Percentiles rank a stretch among this genome's conserved stretches.
These are phyloP conservation scores for Gryganskiella cystojenkinii DNA, from an alignment of 192 early-diverging fungal species.

Conservation along the genomic window DNA sequence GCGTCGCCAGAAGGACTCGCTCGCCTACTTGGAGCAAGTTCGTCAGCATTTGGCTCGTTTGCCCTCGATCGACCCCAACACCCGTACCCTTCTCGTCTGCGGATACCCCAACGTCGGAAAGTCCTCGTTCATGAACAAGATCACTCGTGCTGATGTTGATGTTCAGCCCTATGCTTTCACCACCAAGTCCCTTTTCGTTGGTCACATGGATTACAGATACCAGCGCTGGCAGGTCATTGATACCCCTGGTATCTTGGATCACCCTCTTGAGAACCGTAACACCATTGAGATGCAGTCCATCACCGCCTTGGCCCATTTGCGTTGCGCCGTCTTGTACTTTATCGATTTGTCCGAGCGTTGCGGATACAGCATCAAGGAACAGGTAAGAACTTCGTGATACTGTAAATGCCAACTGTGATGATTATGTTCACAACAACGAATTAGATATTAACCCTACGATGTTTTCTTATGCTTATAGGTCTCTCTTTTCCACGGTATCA, in stretches of 20 bases:
- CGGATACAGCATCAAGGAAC: conserved; percentile 95
- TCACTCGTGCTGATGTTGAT: conserved; percentile 99
- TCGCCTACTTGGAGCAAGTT: conserved; percentile 98
- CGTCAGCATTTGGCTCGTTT: conserved; percentile 98
- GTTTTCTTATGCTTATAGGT: conserved; percentile 4
- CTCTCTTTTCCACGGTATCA: conserved; percentile 83
- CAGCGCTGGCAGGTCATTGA: conserved; percentile 99
- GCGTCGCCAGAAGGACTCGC: conserved; percentile 97
- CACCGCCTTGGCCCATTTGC: conserved; percentile 97
- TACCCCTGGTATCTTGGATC: conserved; percentile 99
- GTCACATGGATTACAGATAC: conserved; percentile 99
- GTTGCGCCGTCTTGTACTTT: conserved; percentile 96
- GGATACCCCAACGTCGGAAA: conserved; percentile 99
- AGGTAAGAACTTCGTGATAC: conserved; percentile 57
- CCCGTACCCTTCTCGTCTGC: conserved; percentile 97
- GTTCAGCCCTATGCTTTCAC: conserved; percentile 99
- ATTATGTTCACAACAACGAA: background rate
- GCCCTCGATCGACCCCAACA: conserved; percentile 99
- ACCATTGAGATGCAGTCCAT: conserved; percentile 99
- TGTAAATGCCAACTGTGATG: too few species aligned
- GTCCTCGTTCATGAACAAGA: conserved; percentile 98
- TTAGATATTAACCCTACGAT: background rate
- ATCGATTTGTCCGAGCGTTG: conserved; percentile 98
- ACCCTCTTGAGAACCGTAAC: conserved; percentile 98
- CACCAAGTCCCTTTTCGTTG: conserved; percentile 99